These are phyloP conservation scores for Alternaria viburni DNA, from an alignment of 2,329 filamentous ascomycete genomes.

Conservation along the genomic window DNA sequence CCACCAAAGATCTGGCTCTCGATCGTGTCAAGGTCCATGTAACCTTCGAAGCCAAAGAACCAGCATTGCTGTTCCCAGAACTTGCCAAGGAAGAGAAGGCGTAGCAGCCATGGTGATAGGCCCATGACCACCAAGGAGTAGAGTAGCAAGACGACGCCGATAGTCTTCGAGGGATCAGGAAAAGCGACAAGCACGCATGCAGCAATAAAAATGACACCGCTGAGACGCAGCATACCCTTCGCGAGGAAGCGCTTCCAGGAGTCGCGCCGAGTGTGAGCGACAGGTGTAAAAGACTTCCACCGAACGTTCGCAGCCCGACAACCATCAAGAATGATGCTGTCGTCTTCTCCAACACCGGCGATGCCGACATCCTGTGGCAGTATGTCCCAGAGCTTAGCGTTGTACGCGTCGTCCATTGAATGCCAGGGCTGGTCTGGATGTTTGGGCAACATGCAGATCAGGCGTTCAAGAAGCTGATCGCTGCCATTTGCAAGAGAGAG, in stretches of 20 bases:
- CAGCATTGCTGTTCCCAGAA: conserved; percentile 51
- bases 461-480: conserved; percentile 53
- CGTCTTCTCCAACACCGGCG: conserved; percentile 49
- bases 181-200: conserved; percentile 20
- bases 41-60: conserved; percentile 54
- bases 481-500: conserved; percentile 56
- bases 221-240: conserved; percentile 21
- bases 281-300: conserved; percentile 51
- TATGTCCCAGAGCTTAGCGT: conserved; percentile 55
- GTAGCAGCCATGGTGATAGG: conserved; percentile 44
- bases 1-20: conserved; percentile 50
- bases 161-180: neutral
- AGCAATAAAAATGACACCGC: conserved; percentile 23
- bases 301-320: conserved; percentile 51
- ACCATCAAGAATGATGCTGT: conserved; percentile 55
- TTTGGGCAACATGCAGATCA: conserved; percentile 53
- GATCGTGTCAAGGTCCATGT: conserved; percentile 48
- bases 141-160: conserved; percentile 28
- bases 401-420: conserved; percentile 51
- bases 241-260: conserved; percentile 38
- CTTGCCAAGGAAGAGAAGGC: conserved; percentile 49
- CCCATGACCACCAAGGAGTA: conserved; percentile 38
- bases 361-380: conserved; percentile 50
- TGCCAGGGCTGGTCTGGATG: conserved; percentile 48
- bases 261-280: conserved; percentile 35